These are phyloP conservation scores for Cytospora chrysosperma DNA, from an alignment of 2,329 filamentous ascomycete genomes.

Conservation along the genomic window DNA sequence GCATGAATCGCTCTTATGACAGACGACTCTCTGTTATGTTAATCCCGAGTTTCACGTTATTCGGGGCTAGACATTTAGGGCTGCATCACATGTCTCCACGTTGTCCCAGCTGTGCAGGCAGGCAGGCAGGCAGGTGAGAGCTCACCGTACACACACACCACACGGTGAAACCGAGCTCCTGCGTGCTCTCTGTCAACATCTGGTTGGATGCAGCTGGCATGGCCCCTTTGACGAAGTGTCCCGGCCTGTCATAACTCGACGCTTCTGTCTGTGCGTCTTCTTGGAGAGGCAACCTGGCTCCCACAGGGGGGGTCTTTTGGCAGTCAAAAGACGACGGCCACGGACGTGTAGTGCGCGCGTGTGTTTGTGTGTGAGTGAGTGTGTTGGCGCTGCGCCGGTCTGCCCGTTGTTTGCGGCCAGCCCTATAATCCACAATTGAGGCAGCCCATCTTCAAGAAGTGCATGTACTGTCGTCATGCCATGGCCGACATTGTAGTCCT, in stretches of 20 bases:
- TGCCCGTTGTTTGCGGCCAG: not conserved
- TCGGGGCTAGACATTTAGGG: not conserved
- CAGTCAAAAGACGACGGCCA: not conserved
- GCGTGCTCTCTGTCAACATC: not conserved
- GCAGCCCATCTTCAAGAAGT: not conserved
- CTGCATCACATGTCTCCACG: conserved; percentile 18
- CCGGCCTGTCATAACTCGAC: not conserved
- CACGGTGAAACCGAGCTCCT: not conserved
- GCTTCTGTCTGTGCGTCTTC: not conserved
- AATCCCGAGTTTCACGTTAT: not conserved
- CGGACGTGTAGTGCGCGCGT: not conserved
- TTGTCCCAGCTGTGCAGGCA: not conserved
- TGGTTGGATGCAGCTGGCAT: not conserved
- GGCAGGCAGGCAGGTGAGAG: not conserved
- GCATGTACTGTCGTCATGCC: not conserved
- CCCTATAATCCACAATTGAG: not conserved
- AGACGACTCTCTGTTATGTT: not conserved
- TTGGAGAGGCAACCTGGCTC: not conserved
- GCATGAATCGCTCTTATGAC: not conserved
- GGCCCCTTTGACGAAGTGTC: not conserved
- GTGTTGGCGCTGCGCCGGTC: not conserved
- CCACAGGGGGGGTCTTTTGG: not conserved
- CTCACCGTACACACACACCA: not conserved
- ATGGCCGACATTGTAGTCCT: not conserved
- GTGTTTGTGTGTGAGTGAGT: not conserved